Evolutionary conservation across 2,329 filamentous ascomycete genomes (phyloP).

Genomic region (Aureobasidium sp.): DNA sequence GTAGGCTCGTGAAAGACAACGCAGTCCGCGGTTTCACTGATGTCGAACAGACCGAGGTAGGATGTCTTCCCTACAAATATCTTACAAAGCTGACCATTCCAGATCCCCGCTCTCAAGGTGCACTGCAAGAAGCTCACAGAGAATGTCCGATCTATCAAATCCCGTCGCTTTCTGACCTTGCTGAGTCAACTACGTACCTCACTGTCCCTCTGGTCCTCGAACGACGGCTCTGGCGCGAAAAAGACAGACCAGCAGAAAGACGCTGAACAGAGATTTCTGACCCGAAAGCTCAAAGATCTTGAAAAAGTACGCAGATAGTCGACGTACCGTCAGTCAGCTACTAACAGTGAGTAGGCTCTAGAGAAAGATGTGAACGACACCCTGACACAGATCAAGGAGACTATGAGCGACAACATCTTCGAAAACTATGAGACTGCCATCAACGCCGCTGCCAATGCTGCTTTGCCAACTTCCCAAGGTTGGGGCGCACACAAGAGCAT

Average conservation of each 20-base stretch:
- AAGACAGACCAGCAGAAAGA: slow-evolving; percentile 33
- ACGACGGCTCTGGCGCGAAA: slow-evolving; percentile 32
- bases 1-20: slow-evolving; percentile 45
- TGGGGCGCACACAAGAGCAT: slow-evolving; percentile 31
- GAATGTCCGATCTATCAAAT: slow-evolving; percentile 35
- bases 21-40: slow-evolving; percentile 44
- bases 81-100: background rate
- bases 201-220: slow-evolving; percentile 41
- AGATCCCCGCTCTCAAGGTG: slow-evolving; percentile 46
- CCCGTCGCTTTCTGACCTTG: slow-evolving; percentile 42
- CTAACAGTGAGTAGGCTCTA: slow-evolving; percentile 24
- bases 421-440: slow-evolving; percentile 34
- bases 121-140: slow-evolving; percentile 53
- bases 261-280: slow-evolving; percentile 30
- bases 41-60: slow-evolving; percentile 42
- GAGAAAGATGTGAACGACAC: slow-evolving; percentile 32
- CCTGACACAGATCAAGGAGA: slow-evolving; percentile 31
- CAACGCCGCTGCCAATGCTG: slow-evolving; percentile 30
- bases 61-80: background rate
- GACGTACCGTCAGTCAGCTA: background rate
- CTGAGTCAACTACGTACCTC: slow-evolving; percentile 45
- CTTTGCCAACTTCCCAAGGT: slow-evolving; percentile 23
- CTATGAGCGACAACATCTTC: slow-evolving; percentile 38
- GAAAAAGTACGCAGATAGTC: slow-evolving; percentile 20
- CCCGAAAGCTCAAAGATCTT: slow-evolving; percentile 30